Evolutionary conservation across 2,329 filamentous ascomycete genomes (phyloP).

Genomic region (Aspergillus tanneri): DNA sequence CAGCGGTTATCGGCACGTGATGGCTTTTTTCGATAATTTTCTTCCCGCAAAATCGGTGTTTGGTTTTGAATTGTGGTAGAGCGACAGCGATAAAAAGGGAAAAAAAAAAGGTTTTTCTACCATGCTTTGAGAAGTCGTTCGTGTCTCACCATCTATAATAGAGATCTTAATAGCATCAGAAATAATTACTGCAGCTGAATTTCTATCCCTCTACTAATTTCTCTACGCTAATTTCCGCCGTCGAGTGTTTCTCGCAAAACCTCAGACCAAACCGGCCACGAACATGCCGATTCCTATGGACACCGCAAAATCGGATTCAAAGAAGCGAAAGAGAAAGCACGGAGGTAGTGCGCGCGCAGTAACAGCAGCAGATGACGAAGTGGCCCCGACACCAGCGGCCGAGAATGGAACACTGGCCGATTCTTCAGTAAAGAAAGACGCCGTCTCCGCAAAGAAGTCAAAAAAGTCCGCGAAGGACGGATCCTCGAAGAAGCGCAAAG

Average conservation of each 20-base stretch:
- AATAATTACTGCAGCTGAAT: neutral
- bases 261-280: no score
- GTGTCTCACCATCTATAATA: neutral
- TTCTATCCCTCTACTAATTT: neutral
- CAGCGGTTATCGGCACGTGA: constrained; percentile 8
- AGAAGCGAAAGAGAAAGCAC: constrained; percentile 50
- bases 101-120: constrained; percentile 1
- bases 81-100: constrained; percentile 1
- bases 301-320: constrained; percentile 38
- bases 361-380: constrained; percentile 26
- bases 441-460: constrained; percentile 19
- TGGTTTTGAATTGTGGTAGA: constrained; percentile 2
- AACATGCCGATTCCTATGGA: constrained; percentile 40
- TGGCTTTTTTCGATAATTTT: constrained; percentile 5
- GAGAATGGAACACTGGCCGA: constrained; percentile 21
- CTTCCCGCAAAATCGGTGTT: constrained; percentile 3
- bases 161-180: no score
- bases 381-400: constrained; percentile 26
- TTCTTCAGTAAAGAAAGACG: constrained; percentile 21
- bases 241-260: no score
- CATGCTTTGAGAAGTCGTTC: neutral
- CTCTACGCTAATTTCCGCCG: neutral
- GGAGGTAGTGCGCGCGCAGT: constrained; percentile 22
- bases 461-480: constrained; percentile 26
- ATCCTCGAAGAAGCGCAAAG: constrained; percentile 41